phyloP scores from a whole-genome alignment of 2,329 filamentous ascomycete genomes.

The Penicillium sp. region DNA sequence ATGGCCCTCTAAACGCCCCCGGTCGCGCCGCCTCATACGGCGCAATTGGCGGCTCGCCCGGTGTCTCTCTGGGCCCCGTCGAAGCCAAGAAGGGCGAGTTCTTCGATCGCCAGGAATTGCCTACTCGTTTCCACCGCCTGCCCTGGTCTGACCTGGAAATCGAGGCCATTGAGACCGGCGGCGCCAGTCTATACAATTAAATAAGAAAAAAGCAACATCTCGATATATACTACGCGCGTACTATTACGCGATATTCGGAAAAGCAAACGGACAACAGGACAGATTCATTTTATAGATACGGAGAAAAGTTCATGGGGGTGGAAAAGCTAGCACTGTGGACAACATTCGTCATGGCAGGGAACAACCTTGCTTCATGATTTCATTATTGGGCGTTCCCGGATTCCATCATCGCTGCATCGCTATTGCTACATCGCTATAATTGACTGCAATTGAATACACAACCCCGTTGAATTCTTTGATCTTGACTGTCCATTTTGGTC shows the following conservation, averaged over 20 bases:
- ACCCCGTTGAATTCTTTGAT: background rate
- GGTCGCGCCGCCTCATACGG: conserved; percentile 33
- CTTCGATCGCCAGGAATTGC: conserved; percentile 88
- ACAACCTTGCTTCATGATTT: background rate
- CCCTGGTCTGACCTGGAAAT: conserved; percentile 80
- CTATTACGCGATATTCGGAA: background rate
- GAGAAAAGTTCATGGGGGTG: background rate
- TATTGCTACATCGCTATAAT: background rate
- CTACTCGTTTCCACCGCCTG: conserved; percentile 72
- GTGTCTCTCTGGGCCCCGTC: conserved; percentile 69
- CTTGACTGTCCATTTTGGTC: background rate
- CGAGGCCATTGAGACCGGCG: conserved; percentile 90
- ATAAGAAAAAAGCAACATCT: conserved; percentile 16
- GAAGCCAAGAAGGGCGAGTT: conserved; percentile 67
- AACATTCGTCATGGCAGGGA: background rate
- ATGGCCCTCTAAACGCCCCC: conserved; percentile 53
- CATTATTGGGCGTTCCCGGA: background rate
- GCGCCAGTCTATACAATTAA: conserved; percentile 63
- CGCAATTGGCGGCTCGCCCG: conserved; percentile 58
- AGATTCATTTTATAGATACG: background rate
- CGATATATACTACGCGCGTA: background rate
- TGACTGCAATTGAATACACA: background rate
- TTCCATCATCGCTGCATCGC: background rate
- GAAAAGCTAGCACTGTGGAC: background rate
- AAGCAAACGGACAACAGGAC: background rate